A percentile compares a stretch with the other conserved stretches of the same genome.
These are phyloP conservation scores for Sugiyamaella lignohabitans DNA, from an alignment of 805 yeast genomes.

Conservation along the genomic window DNA sequence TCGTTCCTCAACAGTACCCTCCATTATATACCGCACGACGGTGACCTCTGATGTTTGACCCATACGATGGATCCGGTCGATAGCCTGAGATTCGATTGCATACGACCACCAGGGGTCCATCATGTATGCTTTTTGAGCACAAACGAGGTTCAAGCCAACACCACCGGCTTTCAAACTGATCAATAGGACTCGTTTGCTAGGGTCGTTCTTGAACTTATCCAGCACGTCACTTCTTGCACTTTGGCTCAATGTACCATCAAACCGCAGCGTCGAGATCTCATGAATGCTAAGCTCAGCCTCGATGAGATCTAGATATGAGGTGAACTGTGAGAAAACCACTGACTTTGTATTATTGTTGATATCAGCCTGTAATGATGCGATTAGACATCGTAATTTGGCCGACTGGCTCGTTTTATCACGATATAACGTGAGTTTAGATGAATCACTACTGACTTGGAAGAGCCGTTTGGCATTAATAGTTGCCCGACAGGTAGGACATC, in stretches of 20 bases:
- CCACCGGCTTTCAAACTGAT: slow-evolving; percentile 89
- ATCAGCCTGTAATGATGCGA: slow-evolving; percentile 31
- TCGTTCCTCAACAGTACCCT: slow-evolving; percentile 76
- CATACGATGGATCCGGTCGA: slow-evolving; percentile 84
- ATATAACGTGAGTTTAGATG: background rate
- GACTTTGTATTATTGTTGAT: slow-evolving; percentile 49
- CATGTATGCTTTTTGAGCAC: slow-evolving; percentile 77
- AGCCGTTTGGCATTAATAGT: slow-evolving; percentile 45
- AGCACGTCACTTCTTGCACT: slow-evolving; percentile 58
- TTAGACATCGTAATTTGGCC: slow-evolving; percentile 31
- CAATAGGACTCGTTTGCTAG: slow-evolving; percentile 43
- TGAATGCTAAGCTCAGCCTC: slow-evolving; percentile 49
- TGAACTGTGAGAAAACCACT: slow-evolving; percentile 87
- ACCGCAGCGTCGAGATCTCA: slow-evolving; percentile 55
- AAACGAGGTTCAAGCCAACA: slow-evolving; percentile 81
- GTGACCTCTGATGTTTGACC: slow-evolving; percentile 73
- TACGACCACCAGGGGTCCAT: slow-evolving; percentile 99
- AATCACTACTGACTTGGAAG: slow-evolving; percentile 36
- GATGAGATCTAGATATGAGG: slow-evolving; percentile 71
- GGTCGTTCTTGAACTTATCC: slow-evolving; percentile 42
- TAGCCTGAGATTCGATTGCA: slow-evolving; percentile 84
- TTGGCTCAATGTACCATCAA: slow-evolving; percentile 75
- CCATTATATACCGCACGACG: slow-evolving; percentile 74
- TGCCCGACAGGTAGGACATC: slow-evolving; percentile 75
- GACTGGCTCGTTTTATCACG: background rate